phyloP scores from a whole-genome alignment of 2,329 filamentous ascomycete species.

The Pestalotiopsis sp. region DNA sequence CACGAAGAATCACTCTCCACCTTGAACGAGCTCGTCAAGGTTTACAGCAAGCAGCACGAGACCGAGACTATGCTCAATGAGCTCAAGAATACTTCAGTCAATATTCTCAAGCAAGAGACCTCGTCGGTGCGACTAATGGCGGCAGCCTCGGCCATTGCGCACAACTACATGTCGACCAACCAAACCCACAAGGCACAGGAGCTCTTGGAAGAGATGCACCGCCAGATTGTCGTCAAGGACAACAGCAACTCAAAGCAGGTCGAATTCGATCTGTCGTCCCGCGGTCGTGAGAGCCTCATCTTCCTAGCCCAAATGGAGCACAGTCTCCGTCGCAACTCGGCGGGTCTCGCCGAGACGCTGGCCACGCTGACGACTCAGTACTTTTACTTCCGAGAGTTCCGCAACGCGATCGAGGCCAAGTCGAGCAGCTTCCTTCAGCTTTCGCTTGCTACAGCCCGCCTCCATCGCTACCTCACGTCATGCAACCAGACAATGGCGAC shows the following conservation, averaged over 20 bases:
- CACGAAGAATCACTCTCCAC: slow-evolving; percentile 39
- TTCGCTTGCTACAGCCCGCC: slow-evolving; percentile 34
- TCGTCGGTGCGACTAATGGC: slow-evolving; percentile 29
- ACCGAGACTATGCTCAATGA: slow-evolving; percentile 31
- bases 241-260: slow-evolving; percentile 26
- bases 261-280: slow-evolving; percentile 35
- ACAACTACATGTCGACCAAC: slow-evolving; percentile 36
- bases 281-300: slow-evolving; percentile 37
- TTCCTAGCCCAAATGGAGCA: slow-evolving; percentile 50
- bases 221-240: slow-evolving; percentile 40
- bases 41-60: slow-evolving; percentile 36
- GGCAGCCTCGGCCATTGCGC: slow-evolving; percentile 37
- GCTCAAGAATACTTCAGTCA: slow-evolving; percentile 34
- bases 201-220: slow-evolving; percentile 38
- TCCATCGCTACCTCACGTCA: slow-evolving; percentile 33
- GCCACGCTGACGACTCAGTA: slow-evolving; percentile 45
- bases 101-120: slow-evolving; percentile 36
- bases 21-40: slow-evolving; percentile 36
- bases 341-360: slow-evolving; percentile 42
- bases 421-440: slow-evolving; percentile 37
- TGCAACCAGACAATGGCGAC: slow-evolving; percentile 27
- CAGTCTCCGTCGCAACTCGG: slow-evolving; percentile 31
- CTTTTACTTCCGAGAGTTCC: slow-evolving; percentile 41
- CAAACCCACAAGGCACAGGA: slow-evolving; percentile 34
- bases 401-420: slow-evolving; percentile 37